Percentiles rank a stretch among this genome's conserved stretches.
These are phyloP conservation scores for Chalciporus sp. DNA, from an alignment of 1,284 basidiomycete species.

Conservation along the genomic window DNA sequence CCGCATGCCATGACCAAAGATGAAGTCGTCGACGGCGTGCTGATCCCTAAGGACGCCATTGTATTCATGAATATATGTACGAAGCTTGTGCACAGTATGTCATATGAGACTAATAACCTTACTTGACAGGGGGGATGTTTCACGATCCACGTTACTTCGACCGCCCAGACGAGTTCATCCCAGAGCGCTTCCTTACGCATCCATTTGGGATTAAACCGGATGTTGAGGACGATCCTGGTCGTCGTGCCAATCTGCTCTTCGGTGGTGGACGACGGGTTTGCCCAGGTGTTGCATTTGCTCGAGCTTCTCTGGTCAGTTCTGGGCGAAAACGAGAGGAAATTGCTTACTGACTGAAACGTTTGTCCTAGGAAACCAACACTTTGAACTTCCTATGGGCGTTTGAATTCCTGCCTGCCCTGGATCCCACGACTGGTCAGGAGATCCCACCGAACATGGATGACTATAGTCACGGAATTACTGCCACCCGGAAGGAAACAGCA, in stretches of 20 bases:
- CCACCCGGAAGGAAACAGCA: neutral
- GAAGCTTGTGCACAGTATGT: neutral
- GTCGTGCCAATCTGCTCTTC: too few relatives aligned
- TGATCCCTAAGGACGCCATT: conserved; percentile 31
- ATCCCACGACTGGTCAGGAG: conserved; percentile 14
- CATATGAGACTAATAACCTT: neutral
- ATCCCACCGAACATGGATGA: neutral
- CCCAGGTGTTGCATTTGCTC: too few relatives aligned
- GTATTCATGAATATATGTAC: conserved; percentile 34
- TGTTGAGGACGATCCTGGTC: too few relatives aligned
- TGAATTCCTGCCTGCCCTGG: conserved; percentile 15
- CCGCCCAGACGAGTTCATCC: conserved; percentile 15
- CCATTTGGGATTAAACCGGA: too few relatives aligned
- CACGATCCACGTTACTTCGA: conserved; percentile 28
- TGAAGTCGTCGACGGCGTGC: conserved; percentile 19
- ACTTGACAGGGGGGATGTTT: conserved; percentile 1
- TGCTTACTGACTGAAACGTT: too few relatives aligned
- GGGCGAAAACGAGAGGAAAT: too few relatives aligned
- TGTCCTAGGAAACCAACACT: conserved; percentile 15
- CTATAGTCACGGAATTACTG: neutral
- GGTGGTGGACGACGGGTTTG: too few relatives aligned
- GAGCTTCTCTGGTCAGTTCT: too few relatives aligned
- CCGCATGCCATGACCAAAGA: conserved; percentile 3
- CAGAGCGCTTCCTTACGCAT: neutral
- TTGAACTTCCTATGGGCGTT: conserved; percentile 23